Percentiles rank a stretch among this genome's conserved stretches.
These are phyloP conservation scores for Camelina laxa DNA, from an alignment of 345 rosid species.

Conservation along the genomic window DNA sequence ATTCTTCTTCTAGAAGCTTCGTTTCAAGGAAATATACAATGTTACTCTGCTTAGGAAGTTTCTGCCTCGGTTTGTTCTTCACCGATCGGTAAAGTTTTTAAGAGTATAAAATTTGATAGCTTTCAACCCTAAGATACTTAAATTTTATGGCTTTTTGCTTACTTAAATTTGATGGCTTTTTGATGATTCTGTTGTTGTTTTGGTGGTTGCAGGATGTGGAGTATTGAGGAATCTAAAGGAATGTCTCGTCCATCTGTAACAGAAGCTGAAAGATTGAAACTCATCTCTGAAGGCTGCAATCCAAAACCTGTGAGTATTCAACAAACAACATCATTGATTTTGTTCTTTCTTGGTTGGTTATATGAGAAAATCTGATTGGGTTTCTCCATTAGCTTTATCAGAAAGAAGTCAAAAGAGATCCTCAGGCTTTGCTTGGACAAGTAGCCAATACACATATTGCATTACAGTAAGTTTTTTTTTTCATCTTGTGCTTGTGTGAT, in stretches of 20 bases:
- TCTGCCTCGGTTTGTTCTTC: slow-evolving; percentile 93
- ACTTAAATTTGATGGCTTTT: too few relatives aligned
- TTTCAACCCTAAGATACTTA: too few relatives aligned
- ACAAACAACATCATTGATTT: not conserved
- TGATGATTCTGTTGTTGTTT: too few relatives aligned
- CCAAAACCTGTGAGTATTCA: slow-evolving; percentile 60
- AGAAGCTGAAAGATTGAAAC: slow-evolving; percentile 77
- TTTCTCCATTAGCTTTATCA: slow-evolving; percentile 56
- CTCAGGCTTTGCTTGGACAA: slow-evolving; percentile 62
- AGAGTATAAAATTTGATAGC: too few relatives aligned
- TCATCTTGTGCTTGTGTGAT: not conserved
- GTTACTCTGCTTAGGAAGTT: slow-evolving; percentile 72
- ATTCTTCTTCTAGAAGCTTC: slow-evolving; percentile 50
- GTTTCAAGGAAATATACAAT: slow-evolving; percentile 73
- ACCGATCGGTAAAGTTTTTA: slow-evolving; percentile 48
- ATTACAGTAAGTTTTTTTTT: slow-evolving; percentile 62
- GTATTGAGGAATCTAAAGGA: slow-evolving; percentile 69
- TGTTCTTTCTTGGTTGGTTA: too few relatives aligned
- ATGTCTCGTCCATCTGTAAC: slow-evolving; percentile 58
- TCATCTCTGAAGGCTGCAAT: slow-evolving; percentile 82
- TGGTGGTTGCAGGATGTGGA: slow-evolving; percentile 61
- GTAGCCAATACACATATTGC: slow-evolving; percentile 80
- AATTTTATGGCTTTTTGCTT: too few relatives aligned
- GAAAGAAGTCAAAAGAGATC: slow-evolving; percentile 73
- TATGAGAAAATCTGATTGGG: slow-evolving; percentile 37